These are phyloP conservation scores for Termitomyces sp. DNA, from an alignment of 768 basidiomycete species.

Conservation along the genomic window DNA sequence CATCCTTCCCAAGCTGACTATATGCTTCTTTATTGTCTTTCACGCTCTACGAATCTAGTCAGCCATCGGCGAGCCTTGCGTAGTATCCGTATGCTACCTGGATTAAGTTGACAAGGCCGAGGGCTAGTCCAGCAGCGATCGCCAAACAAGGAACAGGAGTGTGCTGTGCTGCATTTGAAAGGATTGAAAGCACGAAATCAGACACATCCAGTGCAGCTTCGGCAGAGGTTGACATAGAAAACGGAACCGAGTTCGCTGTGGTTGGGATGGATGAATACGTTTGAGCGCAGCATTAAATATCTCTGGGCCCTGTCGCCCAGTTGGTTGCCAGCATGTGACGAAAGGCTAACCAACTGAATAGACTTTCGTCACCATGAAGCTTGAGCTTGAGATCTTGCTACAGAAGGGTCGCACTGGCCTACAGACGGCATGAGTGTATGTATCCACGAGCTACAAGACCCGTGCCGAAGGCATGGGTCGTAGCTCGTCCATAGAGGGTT, in stretches of 20 bases:
- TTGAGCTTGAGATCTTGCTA: too few relatives aligned
- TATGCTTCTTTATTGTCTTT: not conserved
- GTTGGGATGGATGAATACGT: not conserved
- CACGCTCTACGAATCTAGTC: not conserved
- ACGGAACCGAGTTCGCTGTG: not conserved
- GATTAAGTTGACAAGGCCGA: not conserved
- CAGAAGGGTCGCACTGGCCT: too few relatives aligned
- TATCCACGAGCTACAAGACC: too few relatives aligned
- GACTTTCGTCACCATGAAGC: too few relatives aligned
- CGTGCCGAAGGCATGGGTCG: too few relatives aligned
- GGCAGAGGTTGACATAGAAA: not conserved
- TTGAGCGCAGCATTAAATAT: not conserved
- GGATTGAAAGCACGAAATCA: not conserved
- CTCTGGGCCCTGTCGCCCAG: too few relatives aligned
- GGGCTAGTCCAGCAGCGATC: conserved; percentile 1
- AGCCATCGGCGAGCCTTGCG: not conserved
- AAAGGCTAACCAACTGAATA: too few relatives aligned
- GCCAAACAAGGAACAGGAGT: conserved; percentile 4
- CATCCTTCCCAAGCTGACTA: not conserved
- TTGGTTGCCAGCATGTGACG: not conserved
- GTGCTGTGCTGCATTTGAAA: conserved; percentile 2
- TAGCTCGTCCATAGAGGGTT: too few relatives aligned
- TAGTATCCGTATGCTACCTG: not conserved
- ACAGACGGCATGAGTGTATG: too few relatives aligned
- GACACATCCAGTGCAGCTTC: not conserved